Evolutionary conservation across 768 basidiomycete genomes (phyloP), one percentile per base, ranked within the genome.

Genomic region (Termitomyces sp.): DNA sequence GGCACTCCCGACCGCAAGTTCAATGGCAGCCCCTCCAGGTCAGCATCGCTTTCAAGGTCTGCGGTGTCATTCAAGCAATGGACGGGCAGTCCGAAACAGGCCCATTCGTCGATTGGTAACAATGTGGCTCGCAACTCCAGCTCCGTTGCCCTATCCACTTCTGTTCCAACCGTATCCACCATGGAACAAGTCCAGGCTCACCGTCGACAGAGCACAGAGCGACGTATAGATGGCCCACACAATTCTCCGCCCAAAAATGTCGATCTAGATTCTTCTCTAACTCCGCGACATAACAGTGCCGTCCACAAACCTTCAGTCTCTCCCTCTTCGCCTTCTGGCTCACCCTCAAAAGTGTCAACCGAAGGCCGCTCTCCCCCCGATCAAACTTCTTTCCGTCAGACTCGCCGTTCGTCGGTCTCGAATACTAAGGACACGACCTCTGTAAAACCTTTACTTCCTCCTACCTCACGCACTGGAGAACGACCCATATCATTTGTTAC

Each of bases 181-280:
- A 71, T 78, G 62, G 85, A 87, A 44, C 74, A 76, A 36, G 61
- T 71, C 39, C 68, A 72, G 49, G 68, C 68, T 59, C 69, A 75
- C 55, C 84, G 84, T 55, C 84, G 83, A 39, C 79, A 82, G 63
- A 74, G 74, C 54, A 63, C 70, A 48, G 85, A 87, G 48, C 82
- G 77, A 61, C 79, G 72, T 42, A 41, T 62, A 24, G 74, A 77
- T 34, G 68, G 76, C 20, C 74, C 81, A 27, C 81, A 84, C 33
- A 81, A 85, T 62, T 77, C 85, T 6, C 87, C 88, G 62, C 83
- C 85, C 22, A 88, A 82, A 71, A 73, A 79, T 54, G 61, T 78
- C 41, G 88, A 90, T 58, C 73, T 87, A 37, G 85, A 83, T 13
- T 70, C 72, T 20, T 71, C 79, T 24, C 59, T 75, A 34, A 68